phyloP scores from a whole-genome alignment of 179 eudicot genomes.

The Monotropa hypopitys region DNA sequence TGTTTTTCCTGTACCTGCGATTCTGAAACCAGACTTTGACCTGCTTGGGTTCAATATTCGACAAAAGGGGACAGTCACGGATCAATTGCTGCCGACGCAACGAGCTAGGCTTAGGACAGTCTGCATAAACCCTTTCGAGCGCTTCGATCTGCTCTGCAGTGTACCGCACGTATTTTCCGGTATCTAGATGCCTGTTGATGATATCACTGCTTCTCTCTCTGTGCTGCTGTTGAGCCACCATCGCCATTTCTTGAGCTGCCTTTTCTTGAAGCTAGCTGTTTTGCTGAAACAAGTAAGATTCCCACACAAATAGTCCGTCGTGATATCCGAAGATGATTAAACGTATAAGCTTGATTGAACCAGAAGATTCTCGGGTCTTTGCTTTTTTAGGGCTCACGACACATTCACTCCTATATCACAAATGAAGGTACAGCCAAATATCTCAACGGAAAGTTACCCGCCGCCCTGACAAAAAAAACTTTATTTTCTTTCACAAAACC shows the following conservation, averaged over 20 bases:
- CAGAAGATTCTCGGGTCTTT: constrained; percentile 4
- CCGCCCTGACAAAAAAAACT: neutral
- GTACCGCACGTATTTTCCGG: constrained; percentile 40
- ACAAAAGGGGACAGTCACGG: constrained; percentile 40
- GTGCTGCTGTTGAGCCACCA: constrained; percentile 34
- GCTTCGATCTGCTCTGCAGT: constrained; percentile 48
- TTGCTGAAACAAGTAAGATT: neutral
- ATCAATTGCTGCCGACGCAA: constrained; percentile 44
- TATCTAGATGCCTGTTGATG: constrained; percentile 27
- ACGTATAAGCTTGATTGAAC: constrained; percentile 15
- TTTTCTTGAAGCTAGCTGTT: constrained; percentile 1
- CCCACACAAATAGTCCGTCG: neutral
- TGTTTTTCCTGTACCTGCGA: constrained; percentile 23
- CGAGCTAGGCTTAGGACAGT: constrained; percentile 50
- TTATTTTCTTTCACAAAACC: neutral
- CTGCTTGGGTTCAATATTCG: constrained; percentile 48
- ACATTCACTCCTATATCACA: neutral
- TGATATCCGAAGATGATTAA: constrained; percentile 13
- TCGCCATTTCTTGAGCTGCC: constrained; percentile 27
- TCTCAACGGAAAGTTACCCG: constrained; percentile 2
- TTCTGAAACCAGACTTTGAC: constrained; percentile 60
- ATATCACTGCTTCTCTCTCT: constrained; percentile 36
- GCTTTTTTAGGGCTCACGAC: constrained; percentile 9
- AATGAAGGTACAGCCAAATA: constrained; percentile 6
- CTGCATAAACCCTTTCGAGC: constrained; percentile 40